These are phyloP conservation scores for Leishmania lainsoni DNA, from an alignment of 208 protist species.

Conservation along the genomic window DNA sequence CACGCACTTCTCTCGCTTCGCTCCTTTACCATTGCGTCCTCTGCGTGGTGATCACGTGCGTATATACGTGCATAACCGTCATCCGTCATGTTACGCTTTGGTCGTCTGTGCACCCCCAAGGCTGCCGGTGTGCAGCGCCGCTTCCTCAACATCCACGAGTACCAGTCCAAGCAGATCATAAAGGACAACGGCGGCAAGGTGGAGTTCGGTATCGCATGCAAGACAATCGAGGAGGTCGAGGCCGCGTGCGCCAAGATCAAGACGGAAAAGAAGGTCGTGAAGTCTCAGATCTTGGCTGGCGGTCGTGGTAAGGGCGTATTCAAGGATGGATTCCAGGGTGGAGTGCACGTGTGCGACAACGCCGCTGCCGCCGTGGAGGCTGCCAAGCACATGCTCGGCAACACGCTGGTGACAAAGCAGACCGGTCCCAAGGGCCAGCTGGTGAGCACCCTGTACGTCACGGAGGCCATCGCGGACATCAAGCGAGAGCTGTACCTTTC, in stretches of 20 bases:
- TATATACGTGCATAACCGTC: background rate
- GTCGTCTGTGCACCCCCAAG: slow-evolving; percentile 62
- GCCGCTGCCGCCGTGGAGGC: slow-evolving; percentile 86
- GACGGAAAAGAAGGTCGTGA: slow-evolving; percentile 95
- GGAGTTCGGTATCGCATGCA: slow-evolving; percentile 91
- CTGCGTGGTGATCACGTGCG: background rate
- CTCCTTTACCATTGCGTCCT: background rate
- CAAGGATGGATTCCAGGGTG: slow-evolving; percentile 95
- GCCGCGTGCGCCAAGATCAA: slow-evolving; percentile 89
- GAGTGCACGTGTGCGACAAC: slow-evolving; percentile 89
- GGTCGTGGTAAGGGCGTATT: slow-evolving; percentile 99
- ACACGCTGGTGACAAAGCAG: slow-evolving; percentile 99
- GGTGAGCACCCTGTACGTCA: slow-evolving; percentile 92
- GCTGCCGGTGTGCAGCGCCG: slow-evolving; percentile 70
- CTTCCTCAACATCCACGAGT: slow-evolving; percentile 94
- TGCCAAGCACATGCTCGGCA: slow-evolving; percentile 97
- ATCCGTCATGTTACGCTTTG: slow-evolving; percentile 70
- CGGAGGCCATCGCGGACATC: slow-evolving; percentile 89
- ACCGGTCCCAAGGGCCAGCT: slow-evolving; percentile 94
- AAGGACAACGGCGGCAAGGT: slow-evolving; percentile 90
- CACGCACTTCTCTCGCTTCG: background rate
- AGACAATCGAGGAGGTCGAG: slow-evolving; percentile 87
- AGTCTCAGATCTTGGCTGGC: slow-evolving; percentile 99
- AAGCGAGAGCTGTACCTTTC: slow-evolving; percentile 98
- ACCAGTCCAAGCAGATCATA: slow-evolving; percentile 91